phyloP scores from a whole-genome alignment of 78 protist genomes.

The Dictyostelium purpureum region DNA sequence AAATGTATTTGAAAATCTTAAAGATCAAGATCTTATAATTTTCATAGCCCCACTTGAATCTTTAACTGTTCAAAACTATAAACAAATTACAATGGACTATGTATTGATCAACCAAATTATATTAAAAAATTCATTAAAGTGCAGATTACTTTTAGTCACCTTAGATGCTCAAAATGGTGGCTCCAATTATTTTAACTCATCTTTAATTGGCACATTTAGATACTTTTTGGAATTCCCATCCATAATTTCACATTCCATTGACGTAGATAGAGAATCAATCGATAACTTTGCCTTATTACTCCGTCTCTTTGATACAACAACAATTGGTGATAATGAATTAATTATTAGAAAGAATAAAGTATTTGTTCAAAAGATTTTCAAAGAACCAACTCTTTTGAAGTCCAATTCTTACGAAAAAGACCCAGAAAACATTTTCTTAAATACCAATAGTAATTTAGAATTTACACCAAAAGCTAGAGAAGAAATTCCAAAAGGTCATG shows the following conservation, averaged over 20 bases:
- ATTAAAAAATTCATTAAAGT: background rate
- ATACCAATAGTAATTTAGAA: constrained; percentile 22
- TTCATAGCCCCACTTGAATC: background rate
- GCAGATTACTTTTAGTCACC: background rate
- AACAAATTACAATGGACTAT: constrained; percentile 2
- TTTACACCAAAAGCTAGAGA: constrained; percentile 5
- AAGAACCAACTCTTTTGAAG: background rate
- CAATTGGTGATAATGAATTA: constrained; percentile 51
- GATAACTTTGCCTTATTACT: background rate
- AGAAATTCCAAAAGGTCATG: background rate
- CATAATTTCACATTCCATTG: constrained; percentile 7
- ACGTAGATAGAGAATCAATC: constrained; percentile 10
- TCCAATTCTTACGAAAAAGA: constrained; percentile 14
- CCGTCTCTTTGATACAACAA: background rate
- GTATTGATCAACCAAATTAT: background rate
- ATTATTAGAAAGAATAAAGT: background rate
- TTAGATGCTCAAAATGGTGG: constrained; percentile 18
- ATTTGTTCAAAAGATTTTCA: constrained; percentile 22
- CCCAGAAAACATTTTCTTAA: background rate
- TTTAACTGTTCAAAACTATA: background rate
- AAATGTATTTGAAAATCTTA: too few relatives aligned
- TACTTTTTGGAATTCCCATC: constrained; percentile 37
- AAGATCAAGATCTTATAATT: background rate
- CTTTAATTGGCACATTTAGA: constrained; percentile 47
- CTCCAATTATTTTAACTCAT: constrained; percentile 11